A percentile compares a stretch with the other conserved stretches of the same genome.
These are phyloP conservation scores for Kuraishia ogatae DNA, from an alignment of 805 yeast species.

Conservation along the genomic window DNA sequence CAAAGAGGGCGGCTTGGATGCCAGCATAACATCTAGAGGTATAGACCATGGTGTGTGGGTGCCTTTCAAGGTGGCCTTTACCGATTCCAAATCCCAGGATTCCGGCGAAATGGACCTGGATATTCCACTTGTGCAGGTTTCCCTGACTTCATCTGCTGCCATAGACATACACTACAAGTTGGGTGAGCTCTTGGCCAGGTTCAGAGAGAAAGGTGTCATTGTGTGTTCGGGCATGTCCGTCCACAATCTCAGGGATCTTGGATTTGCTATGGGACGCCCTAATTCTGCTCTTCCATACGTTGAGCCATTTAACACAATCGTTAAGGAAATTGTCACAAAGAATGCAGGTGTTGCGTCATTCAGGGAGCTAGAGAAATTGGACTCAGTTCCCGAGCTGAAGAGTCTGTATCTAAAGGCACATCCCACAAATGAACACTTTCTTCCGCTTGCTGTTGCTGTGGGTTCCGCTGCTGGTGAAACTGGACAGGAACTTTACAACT, in stretches of 20 bases:
- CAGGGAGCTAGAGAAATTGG: slow-evolving; percentile 26
- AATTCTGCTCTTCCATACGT: slow-evolving; percentile 35
- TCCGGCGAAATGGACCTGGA: slow-evolving; percentile 33
- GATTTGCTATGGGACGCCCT: slow-evolving; percentile 16
- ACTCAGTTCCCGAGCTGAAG: slow-evolving; percentile 15
- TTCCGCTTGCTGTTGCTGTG: slow-evolving; percentile 56
- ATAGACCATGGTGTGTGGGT: slow-evolving; percentile 84
- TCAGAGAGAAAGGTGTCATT: slow-evolving; percentile 43
- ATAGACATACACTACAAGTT: slow-evolving; percentile 38
- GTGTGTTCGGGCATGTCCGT: slow-evolving; percentile 75
- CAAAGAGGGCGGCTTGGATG: slow-evolving; percentile 30
- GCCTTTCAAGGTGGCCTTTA: slow-evolving; percentile 65
- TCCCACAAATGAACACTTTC: slow-evolving; percentile 71
- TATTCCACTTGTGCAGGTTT: slow-evolving; percentile 41
- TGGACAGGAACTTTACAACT: slow-evolving; percentile 38
- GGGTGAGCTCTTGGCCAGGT: slow-evolving; percentile 45
- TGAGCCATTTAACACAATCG: slow-evolving; percentile 37
- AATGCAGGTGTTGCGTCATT: slow-evolving; percentile 23
- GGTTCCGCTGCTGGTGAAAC: slow-evolving; percentile 38
- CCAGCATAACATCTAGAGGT: slow-evolving; percentile 47
- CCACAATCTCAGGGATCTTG: slow-evolving; percentile 58
- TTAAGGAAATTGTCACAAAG: slow-evolving; percentile 30
- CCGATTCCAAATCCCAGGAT: slow-evolving; percentile 24
- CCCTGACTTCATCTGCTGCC: slow-evolving; percentile 32
- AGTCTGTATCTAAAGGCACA: slow-evolving; percentile 42